Conservation (phyloP, 257 asterid species). For the Agastache rugosa region DNA sequence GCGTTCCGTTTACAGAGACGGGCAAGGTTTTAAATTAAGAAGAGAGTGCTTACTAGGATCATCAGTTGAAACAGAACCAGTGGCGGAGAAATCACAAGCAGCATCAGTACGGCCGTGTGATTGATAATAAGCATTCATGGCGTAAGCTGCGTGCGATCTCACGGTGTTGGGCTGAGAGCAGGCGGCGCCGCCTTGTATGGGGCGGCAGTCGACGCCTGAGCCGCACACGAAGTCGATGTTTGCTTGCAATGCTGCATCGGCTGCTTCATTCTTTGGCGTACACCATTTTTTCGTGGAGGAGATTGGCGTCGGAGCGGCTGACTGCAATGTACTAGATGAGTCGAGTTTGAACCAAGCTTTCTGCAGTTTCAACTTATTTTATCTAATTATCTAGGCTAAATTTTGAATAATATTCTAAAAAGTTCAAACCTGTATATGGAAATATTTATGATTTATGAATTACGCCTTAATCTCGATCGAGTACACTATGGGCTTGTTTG, state of each 20-base stretch:
- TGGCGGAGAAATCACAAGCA: slow-evolving; percentile 44
- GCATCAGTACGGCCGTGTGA: slow-evolving; percentile 43
- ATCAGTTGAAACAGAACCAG: slow-evolving; percentile 34
- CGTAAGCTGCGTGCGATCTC: slow-evolving; percentile 50
- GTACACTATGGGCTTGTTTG: no score
- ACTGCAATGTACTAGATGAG: slow-evolving; percentile 6
- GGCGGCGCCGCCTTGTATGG: slow-evolving; percentile 51
- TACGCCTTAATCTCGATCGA: no score
- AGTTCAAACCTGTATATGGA: no score
- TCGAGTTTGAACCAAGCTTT: background rate
- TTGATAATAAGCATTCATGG: slow-evolving; percentile 63
- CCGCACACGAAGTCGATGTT: slow-evolving; percentile 55
- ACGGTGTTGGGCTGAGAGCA: slow-evolving; percentile 53
- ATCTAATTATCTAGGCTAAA: no score
- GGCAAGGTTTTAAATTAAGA: background rate
- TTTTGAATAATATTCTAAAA: no score
- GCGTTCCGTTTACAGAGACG: no score
- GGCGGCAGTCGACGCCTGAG: slow-evolving; percentile 47
- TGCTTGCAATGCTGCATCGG: slow-evolving; percentile 46
- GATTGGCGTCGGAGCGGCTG: background rate
- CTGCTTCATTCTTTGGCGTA: slow-evolving; percentile 40
- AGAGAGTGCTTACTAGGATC: slow-evolving; percentile 54
- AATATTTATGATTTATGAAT: no score
- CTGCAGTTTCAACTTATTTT: no score
- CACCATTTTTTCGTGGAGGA: slow-evolving; percentile 47